Evolutionary conservation across 1,284 basidiomycete genomes (phyloP), one percentile per base, ranked within the genome.

Genomic region (Cryptococcus maquisensis): DNA sequence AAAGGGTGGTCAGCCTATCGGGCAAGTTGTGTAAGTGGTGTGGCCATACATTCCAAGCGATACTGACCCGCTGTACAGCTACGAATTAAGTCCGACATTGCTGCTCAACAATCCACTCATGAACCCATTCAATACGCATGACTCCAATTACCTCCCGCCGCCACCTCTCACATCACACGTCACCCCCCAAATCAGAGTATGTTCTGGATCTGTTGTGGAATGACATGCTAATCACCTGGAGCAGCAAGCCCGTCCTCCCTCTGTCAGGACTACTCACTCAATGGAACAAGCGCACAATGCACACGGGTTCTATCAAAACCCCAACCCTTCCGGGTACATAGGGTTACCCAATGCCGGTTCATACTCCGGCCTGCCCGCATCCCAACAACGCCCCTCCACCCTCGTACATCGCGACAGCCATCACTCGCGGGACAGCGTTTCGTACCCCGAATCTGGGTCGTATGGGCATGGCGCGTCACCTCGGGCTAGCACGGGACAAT

Each of bases 141-240:
- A 77, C 52, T 67, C 71, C 10, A 75, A 74, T 51, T 77, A 77
- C 60, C 72, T 75, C 55, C 75, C 73, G 15, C 75, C 75, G 1
- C 71, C 73, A 13, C 73, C 74, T 4, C 52, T 60, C 12, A 65
- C 69, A 32, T 61, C 57, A 26, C 62, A 65, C 41, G 62, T 44
- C 16, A 59, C 54, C 3, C 57, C 57, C 32, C 54, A 56, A 24
- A 59, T 59, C 54, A 52, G 57, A 24, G 57, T 59, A 36, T 32
- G 57, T 54, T 10, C 3, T 16, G 12, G n/a, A 42, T 16, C 21
- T 26, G 16, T 10, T 50, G 5, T 43, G 7, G 16, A 18, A 35
- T 54, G 20, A 49, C 15, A 37, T 23, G 15, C 26, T 23, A n/a
- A 6, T 35, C 23, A 46, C 9, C 43, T 3, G 4, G 12, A n/a